These are phyloP conservation scores for Salvia rosmarinus DNA, from an alignment of 257 asterid genomes.

Conservation along the genomic window DNA sequence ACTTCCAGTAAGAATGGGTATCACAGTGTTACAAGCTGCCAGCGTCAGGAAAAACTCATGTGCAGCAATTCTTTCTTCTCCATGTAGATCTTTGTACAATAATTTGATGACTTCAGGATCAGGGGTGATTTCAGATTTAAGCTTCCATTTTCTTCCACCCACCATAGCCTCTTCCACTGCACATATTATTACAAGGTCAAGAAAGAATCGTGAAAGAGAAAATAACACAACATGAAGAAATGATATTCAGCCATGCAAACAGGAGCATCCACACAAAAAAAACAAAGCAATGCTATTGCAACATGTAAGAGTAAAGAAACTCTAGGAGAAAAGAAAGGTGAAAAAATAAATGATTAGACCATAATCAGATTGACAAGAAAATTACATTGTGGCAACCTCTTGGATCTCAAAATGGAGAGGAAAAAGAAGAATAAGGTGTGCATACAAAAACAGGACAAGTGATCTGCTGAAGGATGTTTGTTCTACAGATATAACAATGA, in stretches of 20 bases:
- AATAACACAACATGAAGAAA: conserved; percentile 2
- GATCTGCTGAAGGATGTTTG: conserved; percentile 11
- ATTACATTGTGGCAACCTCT: conserved; percentile 20
- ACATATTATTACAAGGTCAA: conserved; percentile 27
- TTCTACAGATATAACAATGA: not conserved
- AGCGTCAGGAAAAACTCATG: conserved; percentile 88
- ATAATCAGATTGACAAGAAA: conserved; percentile 4
- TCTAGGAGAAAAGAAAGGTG: not conserved
- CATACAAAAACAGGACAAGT: conserved; percentile 14
- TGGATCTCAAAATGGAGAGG: conserved; percentile 1
- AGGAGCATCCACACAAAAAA: conserved; percentile 10
- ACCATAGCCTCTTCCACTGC: conserved; percentile 50
- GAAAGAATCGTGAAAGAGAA: conserved; percentile 1
- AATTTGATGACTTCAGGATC: conserved; percentile 75
- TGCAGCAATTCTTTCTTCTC: conserved; percentile 75
- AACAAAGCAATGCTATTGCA: not conserved
- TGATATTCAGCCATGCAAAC: not conserved
- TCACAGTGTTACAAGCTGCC: conserved; percentile 95
- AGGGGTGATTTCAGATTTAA: conserved; percentile 64
- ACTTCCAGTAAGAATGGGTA: conserved; percentile 70
- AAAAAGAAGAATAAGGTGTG: not conserved
- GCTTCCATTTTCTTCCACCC: conserved; percentile 68
- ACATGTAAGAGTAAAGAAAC: conserved; percentile 14
- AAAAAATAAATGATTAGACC: conserved; percentile 7
- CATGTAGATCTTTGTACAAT: conserved; percentile 62